Conservation (phyloP, 1,284 basidiomycete species). For the Entoloma clypeatum region DNA sequence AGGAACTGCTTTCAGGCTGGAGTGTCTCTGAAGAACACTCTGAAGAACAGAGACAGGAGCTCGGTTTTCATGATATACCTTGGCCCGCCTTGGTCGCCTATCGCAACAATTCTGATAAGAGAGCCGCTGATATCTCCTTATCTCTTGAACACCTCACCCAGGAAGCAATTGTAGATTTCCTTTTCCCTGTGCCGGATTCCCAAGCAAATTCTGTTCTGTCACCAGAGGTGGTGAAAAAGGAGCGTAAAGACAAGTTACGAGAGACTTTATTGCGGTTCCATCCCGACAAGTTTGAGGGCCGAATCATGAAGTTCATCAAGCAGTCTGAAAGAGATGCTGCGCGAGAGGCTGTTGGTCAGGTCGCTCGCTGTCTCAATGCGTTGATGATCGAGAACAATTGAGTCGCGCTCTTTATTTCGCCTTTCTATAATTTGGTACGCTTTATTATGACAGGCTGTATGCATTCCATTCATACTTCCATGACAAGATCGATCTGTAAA, state of each 20-base stretch:
- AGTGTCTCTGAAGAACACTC: slow-evolving; percentile 16
- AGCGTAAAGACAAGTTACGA: slow-evolving; percentile 59
- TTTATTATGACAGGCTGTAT: too few species aligned
- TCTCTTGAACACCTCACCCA: slow-evolving; percentile 50
- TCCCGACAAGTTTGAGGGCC: slow-evolving; percentile 82
- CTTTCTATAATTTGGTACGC: not conserved
- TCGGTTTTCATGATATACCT: slow-evolving; percentile 64
- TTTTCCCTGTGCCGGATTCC: slow-evolving; percentile 39
- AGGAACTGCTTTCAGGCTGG: slow-evolving; percentile 38
- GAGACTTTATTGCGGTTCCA: slow-evolving; percentile 79
- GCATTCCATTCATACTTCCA: too few species aligned
- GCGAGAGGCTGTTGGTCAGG: slow-evolving; percentile 72
- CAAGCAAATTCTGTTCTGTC: slow-evolving; percentile 5
- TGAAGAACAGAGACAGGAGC: slow-evolving; percentile 13
- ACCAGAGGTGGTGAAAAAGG: slow-evolving; percentile 31
- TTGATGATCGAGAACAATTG: slow-evolving; percentile 37
- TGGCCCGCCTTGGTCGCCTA: slow-evolving; percentile 65
- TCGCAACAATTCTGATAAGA: slow-evolving; percentile 22
- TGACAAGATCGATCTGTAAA: too few species aligned
- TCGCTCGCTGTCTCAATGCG: slow-evolving; percentile 49
- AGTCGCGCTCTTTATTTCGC: not conserved
- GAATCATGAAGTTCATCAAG: slow-evolving; percentile 57
- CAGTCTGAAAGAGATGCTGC: slow-evolving; percentile 67
- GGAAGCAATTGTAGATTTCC: slow-evolving; percentile 59
- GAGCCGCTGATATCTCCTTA: slow-evolving; percentile 17